Base-by-base conservation (phyloP, 1,139 yeast species). In the Pichia sp. region DNA sequence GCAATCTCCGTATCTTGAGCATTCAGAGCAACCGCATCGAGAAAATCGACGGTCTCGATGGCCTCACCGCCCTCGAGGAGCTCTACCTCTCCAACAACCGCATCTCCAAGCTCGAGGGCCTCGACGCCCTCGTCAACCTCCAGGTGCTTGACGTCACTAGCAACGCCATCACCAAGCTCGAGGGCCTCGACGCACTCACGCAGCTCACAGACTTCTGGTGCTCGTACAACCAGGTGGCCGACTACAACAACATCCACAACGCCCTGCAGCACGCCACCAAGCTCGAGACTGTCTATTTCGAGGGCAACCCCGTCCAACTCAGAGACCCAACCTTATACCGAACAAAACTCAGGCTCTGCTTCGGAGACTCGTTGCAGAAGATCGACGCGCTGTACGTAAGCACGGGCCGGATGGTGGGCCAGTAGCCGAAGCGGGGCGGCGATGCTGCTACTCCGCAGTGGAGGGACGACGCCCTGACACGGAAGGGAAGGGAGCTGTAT, bases 161-260 rank as follows among this genome's bases (percentile, higher is more conserved):
- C 1, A 95, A 95, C 67, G 75, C 75, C 57, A 76, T 95, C 41
- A 66, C 77, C 5, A 76, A 78, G 52, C 72, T 95, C 52, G 85
- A 82, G 56, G 85, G 86, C 59, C 65, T 95, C 54, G 72, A 76
- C 1, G 95, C 88, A 64, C 76, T 93, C 59, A 69, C 64, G 0
- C 70, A 85, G 40, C 75, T 95, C 60, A 90, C 96, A 8, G 99
- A 95, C 70, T 75, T 95, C 53, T 95, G 99, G 99, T 90, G 95
- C 36, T 88, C 97, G 0, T 81, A 82, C 62, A 95, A 93, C 70
- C 70, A 78, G 64, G 70, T 95, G 32, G 78, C 81, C 36, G 75
- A 80, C 47, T 92, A 89, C 68, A 82, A 82, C 47, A 86, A 90
- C 55, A 73, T 95, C 47, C 84, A 82, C 48, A 70, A 77, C 44